Conservation (phyloP, 495 filamentous ascomycete genomes). For the Penicillium fimorum region DNA sequence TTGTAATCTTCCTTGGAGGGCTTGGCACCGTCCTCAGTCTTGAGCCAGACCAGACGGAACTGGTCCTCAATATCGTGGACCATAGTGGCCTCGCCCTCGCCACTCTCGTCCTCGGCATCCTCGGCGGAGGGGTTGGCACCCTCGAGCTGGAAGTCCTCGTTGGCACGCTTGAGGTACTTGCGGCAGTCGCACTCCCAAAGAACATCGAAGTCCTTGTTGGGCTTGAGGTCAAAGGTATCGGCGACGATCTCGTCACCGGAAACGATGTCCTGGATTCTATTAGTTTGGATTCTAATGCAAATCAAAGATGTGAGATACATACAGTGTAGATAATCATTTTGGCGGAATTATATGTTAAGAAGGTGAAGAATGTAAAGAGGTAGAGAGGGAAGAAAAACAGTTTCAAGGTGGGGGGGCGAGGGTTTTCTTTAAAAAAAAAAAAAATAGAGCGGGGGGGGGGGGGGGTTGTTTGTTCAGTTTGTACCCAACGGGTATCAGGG, state of each 20-base stretch:
- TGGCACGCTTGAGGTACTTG: conserved; percentile 73
- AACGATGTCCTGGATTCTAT: conserved; percentile 68
- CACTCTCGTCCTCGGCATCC: conserved; percentile 76
- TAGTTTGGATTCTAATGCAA: background rate
- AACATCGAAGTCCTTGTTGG: conserved; percentile 62
- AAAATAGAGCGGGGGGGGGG: background rate
- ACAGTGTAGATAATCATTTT: conserved; percentile 94
- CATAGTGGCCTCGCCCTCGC: conserved; percentile 49
- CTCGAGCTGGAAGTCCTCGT: conserved; percentile 79
- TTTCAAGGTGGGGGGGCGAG: conserved; percentile 31
- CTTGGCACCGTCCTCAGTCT: conserved; percentile 59
- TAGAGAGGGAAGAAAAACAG: conserved; percentile 36
- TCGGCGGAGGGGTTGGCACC: conserved; percentile 98
- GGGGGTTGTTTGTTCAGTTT: conserved; percentile 26
- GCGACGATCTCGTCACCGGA: conserved; percentile 94
- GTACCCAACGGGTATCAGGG: conserved; percentile 14
- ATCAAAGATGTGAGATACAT: conserved; percentile 21
- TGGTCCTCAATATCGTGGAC: conserved; percentile 95
- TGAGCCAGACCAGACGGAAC: conserved; percentile 78
- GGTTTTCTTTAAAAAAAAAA: conserved; percentile 34
- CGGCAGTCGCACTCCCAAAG: conserved; percentile 87
- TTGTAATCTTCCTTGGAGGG: conserved; percentile 75
- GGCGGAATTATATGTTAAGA: conserved; percentile 31
- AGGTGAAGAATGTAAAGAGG: conserved; percentile 20
- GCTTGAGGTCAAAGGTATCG: conserved; percentile 77